These are phyloP conservation scores for Talaromyces amestolkiae DNA, from an alignment of 2,329 filamentous ascomycete species.

Conservation along the genomic window DNA sequence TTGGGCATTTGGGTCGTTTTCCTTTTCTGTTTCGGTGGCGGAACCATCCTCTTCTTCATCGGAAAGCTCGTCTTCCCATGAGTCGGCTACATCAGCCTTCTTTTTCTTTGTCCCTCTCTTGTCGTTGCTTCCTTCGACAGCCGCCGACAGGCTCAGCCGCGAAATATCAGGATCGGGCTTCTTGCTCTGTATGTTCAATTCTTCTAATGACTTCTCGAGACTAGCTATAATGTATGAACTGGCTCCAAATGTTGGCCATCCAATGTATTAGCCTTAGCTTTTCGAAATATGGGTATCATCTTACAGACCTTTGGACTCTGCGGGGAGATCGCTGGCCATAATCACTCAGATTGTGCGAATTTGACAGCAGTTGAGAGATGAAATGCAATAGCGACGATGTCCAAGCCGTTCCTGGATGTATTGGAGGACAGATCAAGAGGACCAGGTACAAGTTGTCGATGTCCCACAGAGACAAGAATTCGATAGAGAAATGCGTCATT, in stretches of 20 bases:
- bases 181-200: conserved; percentile 29
- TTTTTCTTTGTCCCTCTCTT: conserved; percentile 36
- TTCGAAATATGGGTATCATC: background rate
- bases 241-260: background rate
- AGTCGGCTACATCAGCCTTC: conserved; percentile 56
- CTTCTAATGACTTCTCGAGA: conserved; percentile 21
- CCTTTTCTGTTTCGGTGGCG: conserved; percentile 27
- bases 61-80: conserved; percentile 72
- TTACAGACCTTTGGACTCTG: conserved; percentile 24
- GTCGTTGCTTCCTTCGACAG: conserved; percentile 17
- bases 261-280: background rate
- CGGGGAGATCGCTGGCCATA: conserved; percentile 17
- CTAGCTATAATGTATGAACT: conserved; percentile 1
- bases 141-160: conserved; percentile 23
- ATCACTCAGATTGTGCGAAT: background rate
- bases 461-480: background rate
- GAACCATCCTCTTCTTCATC: conserved; percentile 36
- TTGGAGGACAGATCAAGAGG: background rate
- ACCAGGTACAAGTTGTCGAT: background rate
- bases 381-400: background rate
- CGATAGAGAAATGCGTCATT: background rate
- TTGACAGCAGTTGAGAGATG: background rate
- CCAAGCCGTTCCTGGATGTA: background rate
- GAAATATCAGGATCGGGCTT: conserved; percentile 30
- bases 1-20: conserved; percentile 21